These are phyloP conservation scores for Pichia sp. DNA, from an alignment of 1,139 yeast genomes.

Conservation along the genomic window DNA sequence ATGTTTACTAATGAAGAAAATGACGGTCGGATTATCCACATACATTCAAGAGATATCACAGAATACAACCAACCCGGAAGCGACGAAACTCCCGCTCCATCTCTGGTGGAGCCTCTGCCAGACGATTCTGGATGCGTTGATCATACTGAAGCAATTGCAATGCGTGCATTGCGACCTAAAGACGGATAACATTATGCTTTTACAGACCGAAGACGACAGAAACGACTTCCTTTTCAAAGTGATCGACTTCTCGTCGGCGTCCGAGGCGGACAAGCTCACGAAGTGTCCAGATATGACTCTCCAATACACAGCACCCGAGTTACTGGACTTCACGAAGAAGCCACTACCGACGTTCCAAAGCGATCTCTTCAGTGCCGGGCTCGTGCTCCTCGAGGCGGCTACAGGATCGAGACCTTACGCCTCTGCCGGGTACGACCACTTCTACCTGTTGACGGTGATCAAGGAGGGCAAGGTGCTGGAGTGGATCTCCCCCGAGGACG, in stretches of 20 bases:
- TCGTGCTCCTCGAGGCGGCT: slow-evolving; percentile 34
- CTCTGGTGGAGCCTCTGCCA: slow-evolving; percentile 34
- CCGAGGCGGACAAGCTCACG: slow-evolving; percentile 18
- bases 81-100: slow-evolving; percentile 26
- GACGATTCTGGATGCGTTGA: slow-evolving; percentile 28
- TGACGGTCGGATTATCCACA: slow-evolving; percentile 28
- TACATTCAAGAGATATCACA: slow-evolving; percentile 18
- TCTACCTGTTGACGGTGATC: slow-evolving; percentile 27
- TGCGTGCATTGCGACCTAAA: slow-evolving; percentile 38
- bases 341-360: slow-evolving; percentile 26
- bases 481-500: slow-evolving; percentile 25
- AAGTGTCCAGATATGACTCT: slow-evolving; percentile 35
- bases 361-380: slow-evolving; percentile 37
- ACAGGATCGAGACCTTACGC: slow-evolving; percentile 36
- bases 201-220: slow-evolving; percentile 6
- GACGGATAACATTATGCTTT: slow-evolving; percentile 35
- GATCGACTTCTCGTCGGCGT: slow-evolving; percentile 38
- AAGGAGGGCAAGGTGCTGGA: slow-evolving; percentile 30
- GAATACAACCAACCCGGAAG: not conserved
- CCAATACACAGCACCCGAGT: slow-evolving; percentile 38
- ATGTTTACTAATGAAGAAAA: slow-evolving; percentile 30
- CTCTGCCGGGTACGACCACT: slow-evolving; percentile 26
- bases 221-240: slow-evolving; percentile 29
- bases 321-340: slow-evolving; percentile 20
- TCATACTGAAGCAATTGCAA: slow-evolving; percentile 26